Evolutionary conservation across 129 eudicot genomes (phyloP).

Genomic region (Artemisia tridentata): DNA sequence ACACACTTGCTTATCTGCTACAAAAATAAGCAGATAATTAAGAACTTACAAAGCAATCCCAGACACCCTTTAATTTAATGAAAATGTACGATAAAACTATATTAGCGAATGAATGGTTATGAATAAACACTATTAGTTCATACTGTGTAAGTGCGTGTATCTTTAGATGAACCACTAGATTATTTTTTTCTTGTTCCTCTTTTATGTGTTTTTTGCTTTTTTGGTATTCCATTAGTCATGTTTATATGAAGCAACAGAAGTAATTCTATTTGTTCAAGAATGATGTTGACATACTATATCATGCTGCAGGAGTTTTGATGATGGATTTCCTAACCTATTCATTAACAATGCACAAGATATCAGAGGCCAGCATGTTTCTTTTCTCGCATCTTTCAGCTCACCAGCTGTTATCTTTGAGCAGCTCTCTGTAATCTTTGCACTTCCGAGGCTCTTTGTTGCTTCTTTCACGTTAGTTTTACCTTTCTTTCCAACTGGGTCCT

Average conservation of each 20-base stretch:
- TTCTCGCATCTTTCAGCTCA: conserved; percentile 90
- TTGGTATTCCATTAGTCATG: background rate
- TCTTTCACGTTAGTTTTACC: conserved; percentile 90
- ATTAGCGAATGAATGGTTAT: no score
- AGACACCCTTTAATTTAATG: no score
- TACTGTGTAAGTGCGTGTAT: no score
- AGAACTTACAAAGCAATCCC: no score
- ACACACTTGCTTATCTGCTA: no score
- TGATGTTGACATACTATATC: background rate
- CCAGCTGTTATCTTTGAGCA: conserved; percentile 91
- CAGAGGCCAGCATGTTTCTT: conserved; percentile 91
- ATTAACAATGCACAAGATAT: conserved; percentile 92
- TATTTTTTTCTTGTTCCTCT: background rate
- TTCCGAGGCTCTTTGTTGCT: conserved; percentile 86
- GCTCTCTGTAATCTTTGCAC: conserved; percentile 89
- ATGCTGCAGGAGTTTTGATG: conserved; percentile 81
- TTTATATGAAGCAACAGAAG: conserved; percentile 7
- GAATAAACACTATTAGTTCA: no score
- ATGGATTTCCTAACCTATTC: conserved; percentile 93
- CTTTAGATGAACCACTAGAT: background rate
- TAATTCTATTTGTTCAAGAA: background rate
- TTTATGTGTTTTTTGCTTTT: background rate
- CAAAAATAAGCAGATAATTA: no score
- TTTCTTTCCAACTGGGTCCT: conserved; percentile 94
- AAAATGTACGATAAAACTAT: no score